These are phyloP conservation scores for Helianthus tuberosus DNA, from an alignment of 129 eudicot genomes.

Conservation along the genomic window DNA sequence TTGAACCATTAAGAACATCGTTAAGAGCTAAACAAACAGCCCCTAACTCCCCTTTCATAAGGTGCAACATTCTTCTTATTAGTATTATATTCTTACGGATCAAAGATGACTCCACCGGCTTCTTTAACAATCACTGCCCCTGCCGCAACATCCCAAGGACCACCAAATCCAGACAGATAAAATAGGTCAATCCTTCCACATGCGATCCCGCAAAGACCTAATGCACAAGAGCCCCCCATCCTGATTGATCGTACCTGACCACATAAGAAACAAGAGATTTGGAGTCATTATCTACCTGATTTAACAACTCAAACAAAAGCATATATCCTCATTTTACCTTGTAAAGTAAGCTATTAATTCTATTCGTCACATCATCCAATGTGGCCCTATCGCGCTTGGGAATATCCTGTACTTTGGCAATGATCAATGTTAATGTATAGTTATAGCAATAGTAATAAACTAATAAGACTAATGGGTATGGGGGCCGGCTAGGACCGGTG, in stretches of 20 bases:
- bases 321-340: slow-evolving; percentile 52
- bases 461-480: no score
- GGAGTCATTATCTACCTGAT: slow-evolving; percentile 1
- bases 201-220: slow-evolving; percentile 92
- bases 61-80: not conserved
- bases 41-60: not conserved
- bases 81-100: slow-evolving; percentile 73
- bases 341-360: slow-evolving; percentile 84
- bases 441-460: not conserved
- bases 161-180: slow-evolving; percentile 84
- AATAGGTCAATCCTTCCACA: slow-evolving; percentile 90
- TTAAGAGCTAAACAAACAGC: no score
- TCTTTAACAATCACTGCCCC: slow-evolving; percentile 86
- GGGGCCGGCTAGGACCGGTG: no score
- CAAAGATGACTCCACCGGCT: slow-evolving; percentile 92
- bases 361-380: slow-evolving; percentile 76
- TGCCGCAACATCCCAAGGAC: slow-evolving; percentile 99
- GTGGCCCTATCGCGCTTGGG: slow-evolving; percentile 69
- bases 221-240: slow-evolving; percentile 97
- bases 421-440: slow-evolving; percentile 7
- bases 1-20: no score
- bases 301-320: not conserved
- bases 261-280: slow-evolving; percentile 2
- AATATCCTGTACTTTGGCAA: slow-evolving; percentile 62
- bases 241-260: slow-evolving; percentile 90